Conservation (phyloP, 2,329 filamentous ascomycete genomes). For the Epichloe brachyelytri region DNA sequence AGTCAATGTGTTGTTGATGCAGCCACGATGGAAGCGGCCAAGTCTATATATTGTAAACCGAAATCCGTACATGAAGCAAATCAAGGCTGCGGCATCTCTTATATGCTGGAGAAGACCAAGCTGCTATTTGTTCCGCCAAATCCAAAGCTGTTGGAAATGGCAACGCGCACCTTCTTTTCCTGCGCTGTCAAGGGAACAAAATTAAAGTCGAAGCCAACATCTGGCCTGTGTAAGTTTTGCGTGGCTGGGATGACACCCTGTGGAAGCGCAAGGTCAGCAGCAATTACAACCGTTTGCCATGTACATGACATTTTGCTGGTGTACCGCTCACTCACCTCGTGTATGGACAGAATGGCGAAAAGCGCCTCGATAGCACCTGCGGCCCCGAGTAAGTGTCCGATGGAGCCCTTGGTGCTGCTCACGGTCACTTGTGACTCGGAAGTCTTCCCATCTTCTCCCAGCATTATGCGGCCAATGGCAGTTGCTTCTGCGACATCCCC, state of each 20-base stretch:
- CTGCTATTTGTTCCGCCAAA: slow-evolving; percentile 95
- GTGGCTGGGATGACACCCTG: slow-evolving; percentile 77
- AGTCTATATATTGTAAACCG: too few species aligned
- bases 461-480: slow-evolving; percentile 67
- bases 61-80: too few species aligned
- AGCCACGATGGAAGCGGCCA: too few species aligned
- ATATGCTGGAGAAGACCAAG: slow-evolving; percentile 52
- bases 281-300: not conserved
- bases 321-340: slow-evolving; percentile 54
- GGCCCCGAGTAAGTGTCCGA: slow-evolving; percentile 84
- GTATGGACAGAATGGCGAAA: slow-evolving; percentile 67
- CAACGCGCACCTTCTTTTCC: slow-evolving; percentile 55
- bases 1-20: not conserved
- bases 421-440: slow-evolving; percentile 58
- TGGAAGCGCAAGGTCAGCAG: slow-evolving; percentile 9
- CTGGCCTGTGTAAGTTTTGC: slow-evolving; percentile 60
- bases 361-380: slow-evolving; percentile 84
- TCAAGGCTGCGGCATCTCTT: not conserved
- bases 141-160: slow-evolving; percentile 89
- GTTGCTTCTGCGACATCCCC: slow-evolving; percentile 81
- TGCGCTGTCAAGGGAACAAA: slow-evolving; percentile 67
- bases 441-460: slow-evolving; percentile 54
- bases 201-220: slow-evolving; percentile 65
- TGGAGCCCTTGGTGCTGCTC: slow-evolving; percentile 86
- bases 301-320: not conserved